These are phyloP conservation scores for Lasiodiplodia gonubiensis DNA, from an alignment of 2,329 filamentous ascomycete genomes.

Conservation along the genomic window DNA sequence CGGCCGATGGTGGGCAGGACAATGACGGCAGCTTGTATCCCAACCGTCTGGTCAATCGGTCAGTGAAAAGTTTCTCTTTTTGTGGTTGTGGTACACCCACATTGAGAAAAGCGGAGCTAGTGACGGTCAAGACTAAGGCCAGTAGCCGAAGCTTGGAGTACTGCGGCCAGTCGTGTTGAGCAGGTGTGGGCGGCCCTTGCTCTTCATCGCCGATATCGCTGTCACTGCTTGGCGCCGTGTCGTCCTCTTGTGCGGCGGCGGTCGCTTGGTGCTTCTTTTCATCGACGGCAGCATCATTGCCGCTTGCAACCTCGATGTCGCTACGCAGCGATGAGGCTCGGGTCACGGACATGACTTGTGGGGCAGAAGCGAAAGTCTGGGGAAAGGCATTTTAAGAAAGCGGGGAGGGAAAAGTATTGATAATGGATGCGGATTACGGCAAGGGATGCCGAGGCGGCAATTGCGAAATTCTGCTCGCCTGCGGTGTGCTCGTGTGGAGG, in stretches of 20 bases:
- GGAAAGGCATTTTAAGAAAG: neutral
- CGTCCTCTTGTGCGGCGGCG: neutral
- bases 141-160: conserved; percentile 39
- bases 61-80: neutral
- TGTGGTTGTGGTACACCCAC: conserved; percentile 14
- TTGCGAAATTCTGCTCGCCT: neutral
- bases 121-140: conserved; percentile 38
- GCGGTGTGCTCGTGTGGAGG: conserved; percentile 10
- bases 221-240: conserved; percentile 4
- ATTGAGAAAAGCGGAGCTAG: conserved; percentile 40
- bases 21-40: conserved; percentile 43
- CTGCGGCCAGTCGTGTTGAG: neutral
- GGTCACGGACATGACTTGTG: neutral
- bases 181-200: conserved; percentile 2
- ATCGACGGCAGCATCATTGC: neutral
- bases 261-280: conserved; percentile 6
- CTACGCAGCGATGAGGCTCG: neutral
- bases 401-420: neutral
- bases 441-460: neutral
- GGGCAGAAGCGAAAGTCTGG: neutral
- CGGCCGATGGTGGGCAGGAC: conserved; percentile 41
- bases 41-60: conserved; percentile 32
- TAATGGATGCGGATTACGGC: neutral
- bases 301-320: neutral
- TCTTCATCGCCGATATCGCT: conserved; percentile 16